These are phyloP conservation scores for Gynochthodes officinalis DNA, from an alignment of 257 asterid genomes.

Conservation along the genomic window DNA sequence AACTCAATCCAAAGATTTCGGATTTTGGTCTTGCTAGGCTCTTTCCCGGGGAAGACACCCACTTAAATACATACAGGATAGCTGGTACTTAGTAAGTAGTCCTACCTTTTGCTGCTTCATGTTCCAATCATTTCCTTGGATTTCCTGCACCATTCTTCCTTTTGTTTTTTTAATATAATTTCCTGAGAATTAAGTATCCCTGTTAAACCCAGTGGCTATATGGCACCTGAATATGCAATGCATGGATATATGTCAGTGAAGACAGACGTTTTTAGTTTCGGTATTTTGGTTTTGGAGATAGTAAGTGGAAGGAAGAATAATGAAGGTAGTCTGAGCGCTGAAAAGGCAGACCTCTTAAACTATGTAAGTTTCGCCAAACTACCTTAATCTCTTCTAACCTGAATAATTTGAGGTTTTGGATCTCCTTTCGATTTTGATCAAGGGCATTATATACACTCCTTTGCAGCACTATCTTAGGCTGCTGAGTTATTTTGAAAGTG, in stretches of 20 bases:
- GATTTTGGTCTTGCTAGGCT: constrained; percentile 92
- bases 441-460: too few relatives aligned
- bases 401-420: not conserved
- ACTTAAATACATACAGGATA: constrained; percentile 62
- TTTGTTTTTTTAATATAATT: not conserved
- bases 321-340: constrained; percentile 44
- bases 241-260: constrained; percentile 78
- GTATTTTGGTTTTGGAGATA: constrained; percentile 74
- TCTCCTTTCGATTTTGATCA: too few relatives aligned
- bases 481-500: too few relatives aligned
- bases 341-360: constrained; percentile 61
- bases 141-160: not conserved
- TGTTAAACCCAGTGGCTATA: constrained; percentile 65
- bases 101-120: constrained; percentile 8
- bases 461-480: too few relatives aligned
- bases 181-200: constrained; percentile 8
- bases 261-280: constrained; percentile 84
- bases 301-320: constrained; percentile 78
- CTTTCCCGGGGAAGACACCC: constrained; percentile 79
- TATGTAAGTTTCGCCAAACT: constrained; percentile 50
- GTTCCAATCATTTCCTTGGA: constrained; percentile 4
- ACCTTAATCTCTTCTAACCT: not conserved
- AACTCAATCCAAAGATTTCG: constrained; percentile 74
- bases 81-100: constrained; percentile 75
- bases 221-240: constrained; percentile 91